A percentile compares a stretch with the other conserved stretches of the same genome.
These are phyloP conservation scores for Primulina huaijiensis DNA, from an alignment of 257 asterid genomes.

Conservation along the genomic window DNA sequence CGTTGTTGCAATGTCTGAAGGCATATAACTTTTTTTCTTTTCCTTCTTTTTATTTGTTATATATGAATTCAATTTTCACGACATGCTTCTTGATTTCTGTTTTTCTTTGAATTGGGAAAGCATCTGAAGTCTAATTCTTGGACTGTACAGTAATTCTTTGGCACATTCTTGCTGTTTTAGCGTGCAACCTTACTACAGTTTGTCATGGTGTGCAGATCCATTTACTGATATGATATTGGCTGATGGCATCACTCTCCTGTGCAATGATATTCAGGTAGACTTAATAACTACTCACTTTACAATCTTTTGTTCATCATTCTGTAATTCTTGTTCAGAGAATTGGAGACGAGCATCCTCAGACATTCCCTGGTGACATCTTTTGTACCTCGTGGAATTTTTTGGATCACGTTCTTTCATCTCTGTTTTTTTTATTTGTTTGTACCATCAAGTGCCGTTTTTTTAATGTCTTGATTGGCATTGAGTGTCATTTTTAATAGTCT, in stretches of 20 bases:
- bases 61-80: not conserved
- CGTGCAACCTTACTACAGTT: conserved; percentile 22
- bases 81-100: not conserved
- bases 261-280: conserved; percentile 61
- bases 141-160: conserved; percentile 6
- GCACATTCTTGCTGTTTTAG: conserved; percentile 13
- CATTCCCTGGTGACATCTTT: conserved; percentile 5
- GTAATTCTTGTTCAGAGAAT: not conserved
- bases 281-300: conserved; percentile 17
- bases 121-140: conserved; percentile 4
- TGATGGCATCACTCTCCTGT: conserved; percentile 58
- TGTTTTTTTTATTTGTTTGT: conserved; percentile 8
- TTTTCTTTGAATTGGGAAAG: conserved; percentile 4
- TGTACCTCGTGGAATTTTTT: conserved; percentile 10
- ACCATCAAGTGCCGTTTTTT: not conserved
- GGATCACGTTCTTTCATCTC: not conserved
- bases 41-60: not conserved
- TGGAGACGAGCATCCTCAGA: conserved; percentile 12
- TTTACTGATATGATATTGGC: conserved; percentile 61
- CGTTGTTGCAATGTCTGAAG: not conserved
- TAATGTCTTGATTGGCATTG: not conserved
- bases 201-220: conserved; percentile 42
- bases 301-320: conserved; percentile 2
- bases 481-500: conserved; percentile 21
- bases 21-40: no score